phyloP scores from a whole-genome alignment of 192 early-diverging fungal species.

The Linnemannia hyalina region DNA sequence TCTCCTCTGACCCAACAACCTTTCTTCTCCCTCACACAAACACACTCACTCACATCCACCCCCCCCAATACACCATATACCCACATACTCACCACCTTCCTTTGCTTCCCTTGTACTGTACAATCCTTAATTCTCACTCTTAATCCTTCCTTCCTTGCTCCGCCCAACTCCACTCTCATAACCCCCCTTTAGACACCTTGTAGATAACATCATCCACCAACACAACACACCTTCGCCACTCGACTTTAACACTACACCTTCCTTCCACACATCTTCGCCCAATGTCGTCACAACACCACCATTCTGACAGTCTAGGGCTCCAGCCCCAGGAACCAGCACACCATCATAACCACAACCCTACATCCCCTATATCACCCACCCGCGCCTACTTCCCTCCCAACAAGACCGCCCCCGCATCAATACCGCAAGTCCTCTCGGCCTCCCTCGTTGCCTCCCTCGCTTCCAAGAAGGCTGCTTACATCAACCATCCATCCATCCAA shows the following conservation, averaged over 20 bases:
- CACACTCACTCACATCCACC: neutral
- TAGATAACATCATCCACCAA: neutral
- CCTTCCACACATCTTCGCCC: neutral
- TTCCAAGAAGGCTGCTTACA: constrained; percentile 37
- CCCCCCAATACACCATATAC: too few species aligned
- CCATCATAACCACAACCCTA: neutral
- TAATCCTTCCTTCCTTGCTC: constrained; percentile 4
- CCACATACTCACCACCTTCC: neutral
- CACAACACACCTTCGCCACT: neutral
- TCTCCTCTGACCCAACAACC: neutral
- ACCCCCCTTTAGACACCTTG: neutral
- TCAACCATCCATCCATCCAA: constrained; percentile 51
- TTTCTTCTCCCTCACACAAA: neutral
- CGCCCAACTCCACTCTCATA: neutral
- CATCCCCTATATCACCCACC: constrained; percentile 20
- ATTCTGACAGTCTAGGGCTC: constrained; percentile 12
- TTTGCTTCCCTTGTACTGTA: neutral
- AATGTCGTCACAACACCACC: constrained; percentile 29
- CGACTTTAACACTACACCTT: neutral
- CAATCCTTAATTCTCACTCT: neutral
- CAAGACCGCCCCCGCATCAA: constrained; percentile 8
- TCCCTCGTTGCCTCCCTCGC: constrained; percentile 23
- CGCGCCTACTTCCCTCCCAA: constrained; percentile 37
- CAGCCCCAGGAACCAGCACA: constrained; percentile 17
- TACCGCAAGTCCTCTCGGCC: constrained; percentile 19